Evolutionary conservation across 1,284 basidiomycete species (phyloP), one percentile per base, ranked within the genome.

Genomic region (Dichomitus squalens): DNA sequence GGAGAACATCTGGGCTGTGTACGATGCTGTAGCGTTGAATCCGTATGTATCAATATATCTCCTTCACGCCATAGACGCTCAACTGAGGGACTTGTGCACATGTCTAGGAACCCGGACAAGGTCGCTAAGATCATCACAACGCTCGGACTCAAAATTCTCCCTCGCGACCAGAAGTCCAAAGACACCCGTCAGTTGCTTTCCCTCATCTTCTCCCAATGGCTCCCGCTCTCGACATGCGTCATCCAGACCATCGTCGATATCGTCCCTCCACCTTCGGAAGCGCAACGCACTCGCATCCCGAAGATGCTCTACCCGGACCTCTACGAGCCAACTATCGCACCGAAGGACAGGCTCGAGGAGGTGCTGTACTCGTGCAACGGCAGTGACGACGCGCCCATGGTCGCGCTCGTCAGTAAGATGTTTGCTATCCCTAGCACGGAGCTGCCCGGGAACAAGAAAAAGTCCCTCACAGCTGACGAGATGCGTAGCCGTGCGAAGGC

Each of bases 321-420:
- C 2, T 80, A 82, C 55, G 84, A 86, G 62, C 69, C 78, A 14
- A 82, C 76, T 2, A 68, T 82, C 7, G 73, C 78, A 36, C 87
- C 94, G 2, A 86, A 83, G 63, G 93, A 89, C 70, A 87, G 88
- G 63, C 77, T 97, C 23, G 96, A 99, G 72, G 75, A 79, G 61
- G 90, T 92, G 58, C 77, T 99, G 9, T 98, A 91, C 75, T 73
- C 81, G 0, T 92, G 93, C 53, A 83, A 85, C 58, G 81, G 83
- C n/a, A 76, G 70, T 1, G 67, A 83, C 3, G 79, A 81, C 4
- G 85, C 87, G 0, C 83, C 76, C 53, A 78, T 95, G n/a, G 84
- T 88, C 12, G 93, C 88, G 4, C 97, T 96, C 72, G 92, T 99
- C 53, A 97, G 93, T 79, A 99, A 99, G 73, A 99, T 99, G 96